These are phyloP conservation scores for Teunomyces tritomae DNA, from an alignment of 805 yeast genomes.

Conservation along the genomic window DNA sequence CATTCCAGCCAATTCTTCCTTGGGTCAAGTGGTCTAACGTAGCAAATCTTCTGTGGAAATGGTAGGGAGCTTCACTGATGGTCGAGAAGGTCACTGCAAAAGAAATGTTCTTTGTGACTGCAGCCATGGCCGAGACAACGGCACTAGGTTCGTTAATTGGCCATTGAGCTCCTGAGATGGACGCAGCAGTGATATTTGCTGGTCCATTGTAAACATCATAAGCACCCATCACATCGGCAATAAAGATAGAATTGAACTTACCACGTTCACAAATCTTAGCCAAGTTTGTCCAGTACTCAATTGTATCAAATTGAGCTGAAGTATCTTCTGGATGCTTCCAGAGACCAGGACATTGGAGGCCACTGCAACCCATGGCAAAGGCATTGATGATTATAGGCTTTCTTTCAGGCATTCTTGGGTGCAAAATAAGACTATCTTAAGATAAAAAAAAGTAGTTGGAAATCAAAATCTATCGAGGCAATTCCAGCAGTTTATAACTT, in stretches of 20 bases:
- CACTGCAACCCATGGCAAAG: slow-evolving; percentile 32
- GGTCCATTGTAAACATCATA: slow-evolving; percentile 45
- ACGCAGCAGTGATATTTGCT: slow-evolving; percentile 32
- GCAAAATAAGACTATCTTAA: neutral
- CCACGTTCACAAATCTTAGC: slow-evolving; percentile 40
- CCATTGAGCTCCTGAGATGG: slow-evolving; percentile 29
- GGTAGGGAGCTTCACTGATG: slow-evolving; percentile 42
- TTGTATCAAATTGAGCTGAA: slow-evolving; percentile 23
- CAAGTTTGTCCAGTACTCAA: slow-evolving; percentile 35
- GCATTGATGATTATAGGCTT: slow-evolving; percentile 35
- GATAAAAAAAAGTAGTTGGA: neutral
- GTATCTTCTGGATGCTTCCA: slow-evolving; percentile 42
- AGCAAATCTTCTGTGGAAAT: slow-evolving; percentile 42
- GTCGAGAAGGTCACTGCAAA: slow-evolving; percentile 45
- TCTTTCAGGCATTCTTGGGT: slow-evolving; percentile 4
- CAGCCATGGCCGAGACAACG: slow-evolving; percentile 41
- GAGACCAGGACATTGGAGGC: slow-evolving; percentile 21
- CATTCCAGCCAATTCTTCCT: slow-evolving; percentile 49
- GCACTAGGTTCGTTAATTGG: slow-evolving; percentile 41
- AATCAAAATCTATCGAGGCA: neutral
- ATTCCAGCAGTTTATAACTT: neutral
- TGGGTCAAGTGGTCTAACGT: slow-evolving; percentile 42
- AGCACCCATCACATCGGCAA: slow-evolving; percentile 41
- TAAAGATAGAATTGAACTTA: slow-evolving; percentile 36
- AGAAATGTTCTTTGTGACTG: slow-evolving; percentile 37